phyloP scores from a whole-genome alignment of 78 protist species.

The Dictyostelium brefeldianum region DNA sequence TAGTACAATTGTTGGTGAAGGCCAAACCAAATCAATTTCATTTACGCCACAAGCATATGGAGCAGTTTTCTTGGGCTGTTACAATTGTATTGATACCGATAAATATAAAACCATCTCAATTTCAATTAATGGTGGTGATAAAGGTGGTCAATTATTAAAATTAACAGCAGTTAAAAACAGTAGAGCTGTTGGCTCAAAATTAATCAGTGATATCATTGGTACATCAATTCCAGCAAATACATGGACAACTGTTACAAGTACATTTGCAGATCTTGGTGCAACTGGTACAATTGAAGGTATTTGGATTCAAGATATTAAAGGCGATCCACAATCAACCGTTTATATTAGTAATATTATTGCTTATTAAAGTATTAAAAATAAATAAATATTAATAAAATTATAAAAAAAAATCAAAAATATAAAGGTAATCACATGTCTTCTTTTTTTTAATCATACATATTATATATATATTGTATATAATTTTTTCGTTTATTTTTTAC shows the following conservation, averaged over 20 bases:
- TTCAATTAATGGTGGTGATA: conserved; percentile 37
- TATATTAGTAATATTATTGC: conserved; percentile 17
- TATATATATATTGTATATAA: too few relatives aligned
- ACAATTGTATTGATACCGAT: conserved; percentile 12
- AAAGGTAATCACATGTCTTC: too few relatives aligned
- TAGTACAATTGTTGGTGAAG: not conserved
- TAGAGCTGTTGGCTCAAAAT: not conserved
- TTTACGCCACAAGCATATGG: conserved; percentile 41
- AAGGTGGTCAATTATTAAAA: conserved; percentile 18
- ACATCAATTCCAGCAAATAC: not conserved
- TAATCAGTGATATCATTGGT: conserved; percentile 13
- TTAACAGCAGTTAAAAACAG: conserved; percentile 15
- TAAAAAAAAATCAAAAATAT: too few relatives aligned
- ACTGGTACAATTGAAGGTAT: conserved; percentile 33
- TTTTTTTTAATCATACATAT: too few relatives aligned
- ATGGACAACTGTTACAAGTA: conserved; percentile 21
- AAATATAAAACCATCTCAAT: not conserved
- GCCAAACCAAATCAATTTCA: conserved; percentile 1
- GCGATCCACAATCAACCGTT: conserved; percentile 18
- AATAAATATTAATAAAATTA: not conserved
- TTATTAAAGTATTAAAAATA: not conserved
- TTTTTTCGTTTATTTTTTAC: too few relatives aligned
- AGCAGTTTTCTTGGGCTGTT: conserved; percentile 40
- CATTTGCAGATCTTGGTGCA: conserved; percentile 3
- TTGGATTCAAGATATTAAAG: conserved; percentile 58